Percentiles rank a stretch among this genome's conserved stretches.
Evolutionary conservation across 441 rosid species (phyloP).

Genomic region (Raphanus hybrid): DNA sequence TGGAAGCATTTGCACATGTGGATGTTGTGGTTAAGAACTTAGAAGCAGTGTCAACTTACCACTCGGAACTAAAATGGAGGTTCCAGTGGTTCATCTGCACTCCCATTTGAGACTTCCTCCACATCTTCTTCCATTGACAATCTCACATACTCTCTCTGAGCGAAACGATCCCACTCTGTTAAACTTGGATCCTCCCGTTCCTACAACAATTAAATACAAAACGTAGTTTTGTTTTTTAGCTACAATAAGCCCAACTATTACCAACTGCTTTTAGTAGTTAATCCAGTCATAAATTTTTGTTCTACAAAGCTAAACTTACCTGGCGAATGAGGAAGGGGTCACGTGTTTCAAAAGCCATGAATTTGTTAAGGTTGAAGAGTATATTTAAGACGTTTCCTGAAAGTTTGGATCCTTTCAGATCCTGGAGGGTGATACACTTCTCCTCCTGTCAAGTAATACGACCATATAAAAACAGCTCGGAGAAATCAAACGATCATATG

Average conservation of each 20-base stretch:
- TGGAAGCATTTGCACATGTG: background rate
- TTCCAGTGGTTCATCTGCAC: constrained; percentile 72
- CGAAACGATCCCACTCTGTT: constrained; percentile 70
- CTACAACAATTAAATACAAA: constrained; percentile 29
- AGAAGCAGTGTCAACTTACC: background rate
- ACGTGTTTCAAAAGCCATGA: constrained; percentile 65
- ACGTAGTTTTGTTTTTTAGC: background rate
- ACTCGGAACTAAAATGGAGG: constrained; percentile 51
- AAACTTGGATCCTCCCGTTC: constrained; percentile 57
- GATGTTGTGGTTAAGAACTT: background rate
- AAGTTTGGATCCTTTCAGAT: constrained; percentile 63
- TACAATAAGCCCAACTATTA: background rate
- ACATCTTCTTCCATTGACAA: constrained; percentile 73
- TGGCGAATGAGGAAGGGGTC: constrained; percentile 64
- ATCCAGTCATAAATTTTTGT: background rate
- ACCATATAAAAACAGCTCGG: background rate
- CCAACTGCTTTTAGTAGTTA: background rate
- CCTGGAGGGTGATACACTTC: constrained; percentile 56
- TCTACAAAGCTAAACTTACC: constrained; percentile 43
- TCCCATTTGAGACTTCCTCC: constrained; percentile 65
- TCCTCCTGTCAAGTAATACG: constrained; percentile 47
- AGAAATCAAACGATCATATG: background rate
- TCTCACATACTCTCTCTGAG: constrained; percentile 65
- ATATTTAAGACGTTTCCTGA: constrained; percentile 69
- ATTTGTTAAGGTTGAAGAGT: constrained; percentile 70